These are phyloP conservation scores for Pisolithus orientalis DNA, from an alignment of 768 basidiomycete genomes.

Conservation along the genomic window DNA sequence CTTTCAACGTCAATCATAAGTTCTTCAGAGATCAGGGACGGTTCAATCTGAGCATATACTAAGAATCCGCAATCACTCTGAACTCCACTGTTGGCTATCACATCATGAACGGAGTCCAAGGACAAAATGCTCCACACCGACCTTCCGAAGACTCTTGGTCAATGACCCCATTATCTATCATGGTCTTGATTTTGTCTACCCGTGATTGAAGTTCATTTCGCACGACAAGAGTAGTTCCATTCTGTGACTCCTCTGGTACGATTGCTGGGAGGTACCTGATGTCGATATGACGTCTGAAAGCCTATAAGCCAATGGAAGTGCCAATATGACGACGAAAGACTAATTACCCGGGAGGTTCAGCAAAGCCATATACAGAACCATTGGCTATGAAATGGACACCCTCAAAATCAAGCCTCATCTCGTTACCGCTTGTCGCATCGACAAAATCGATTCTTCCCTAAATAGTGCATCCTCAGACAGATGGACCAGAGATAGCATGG, in stretches of 20 bases:
- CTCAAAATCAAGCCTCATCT: conserved; percentile 66
- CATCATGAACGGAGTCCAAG: not conserved
- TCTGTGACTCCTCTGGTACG: conserved; percentile 49
- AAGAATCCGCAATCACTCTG: conserved; percentile 57
- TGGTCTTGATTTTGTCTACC: conserved; percentile 51
- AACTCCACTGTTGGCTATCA: conserved; percentile 36
- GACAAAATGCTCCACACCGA: conserved; percentile 8
- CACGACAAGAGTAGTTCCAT: conserved; percentile 54
- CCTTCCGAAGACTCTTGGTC: conserved; percentile 44
- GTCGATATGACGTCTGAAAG: conserved; percentile 49
- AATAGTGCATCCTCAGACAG: not conserved
- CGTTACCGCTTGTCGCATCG: conserved; percentile 44
- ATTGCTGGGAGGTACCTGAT: conserved; percentile 61
- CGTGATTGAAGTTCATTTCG: conserved; percentile 54
- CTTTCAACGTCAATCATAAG: conserved; percentile 67
- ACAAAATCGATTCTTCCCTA: conserved; percentile 73
- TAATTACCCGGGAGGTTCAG: conserved; percentile 54
- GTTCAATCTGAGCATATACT: conserved; percentile 60
- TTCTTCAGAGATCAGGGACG: conserved; percentile 42
- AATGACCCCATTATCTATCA: conserved; percentile 59
- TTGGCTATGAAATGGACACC: conserved; percentile 70
- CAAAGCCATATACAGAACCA: conserved; percentile 74
- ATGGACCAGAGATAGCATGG: conserved; percentile 1
- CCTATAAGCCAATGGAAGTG: not conserved
- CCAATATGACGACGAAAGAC: not conserved